These are phyloP conservation scores for Mycosphaerella sp. DNA, from an alignment of 2,329 filamentous ascomycete genomes.

Conservation along the genomic window DNA sequence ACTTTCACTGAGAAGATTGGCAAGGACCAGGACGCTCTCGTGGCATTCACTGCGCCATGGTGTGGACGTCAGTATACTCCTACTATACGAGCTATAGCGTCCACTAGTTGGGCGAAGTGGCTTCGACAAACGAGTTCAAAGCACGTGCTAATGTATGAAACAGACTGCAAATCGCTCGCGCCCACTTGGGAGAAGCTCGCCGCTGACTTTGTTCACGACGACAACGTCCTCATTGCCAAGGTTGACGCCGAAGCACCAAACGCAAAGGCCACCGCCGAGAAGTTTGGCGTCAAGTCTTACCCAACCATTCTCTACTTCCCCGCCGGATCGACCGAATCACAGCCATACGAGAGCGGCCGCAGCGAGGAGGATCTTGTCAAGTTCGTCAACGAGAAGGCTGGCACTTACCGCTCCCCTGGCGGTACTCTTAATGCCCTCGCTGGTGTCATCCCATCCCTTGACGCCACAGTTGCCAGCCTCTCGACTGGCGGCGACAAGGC, in stretches of 20 bases:
- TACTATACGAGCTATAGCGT: neutral
- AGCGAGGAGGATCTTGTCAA: constrained; percentile 67
- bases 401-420: constrained; percentile 75
- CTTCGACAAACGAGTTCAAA: neutral
- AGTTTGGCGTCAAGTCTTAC: constrained; percentile 76
- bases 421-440: constrained; percentile 72
- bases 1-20: constrained; percentile 74
- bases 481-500: constrained; percentile 57
- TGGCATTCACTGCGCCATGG: constrained; percentile 97
- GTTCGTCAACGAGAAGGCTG: constrained; percentile 83
- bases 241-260: constrained; percentile 87
- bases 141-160: constrained; percentile 5
- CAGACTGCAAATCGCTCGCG: constrained; percentile 95
- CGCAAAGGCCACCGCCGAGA: constrained; percentile 68
- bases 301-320: constrained; percentile 98
- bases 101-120: neutral
- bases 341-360: constrained; percentile 69
- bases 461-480: constrained; percentile 66
- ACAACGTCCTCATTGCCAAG: constrained; percentile 81
- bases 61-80: constrained; percentile 74
- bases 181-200: constrained; percentile 87
- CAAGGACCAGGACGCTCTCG: constrained; percentile 78
- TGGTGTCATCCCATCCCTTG: constrained; percentile 74
- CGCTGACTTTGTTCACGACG: constrained; percentile 69
- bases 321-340: constrained; percentile 66